These are phyloP conservation scores for Cudoniella acicularis DNA, from an alignment of 495 filamentous ascomycete species.

Conservation along the genomic window DNA sequence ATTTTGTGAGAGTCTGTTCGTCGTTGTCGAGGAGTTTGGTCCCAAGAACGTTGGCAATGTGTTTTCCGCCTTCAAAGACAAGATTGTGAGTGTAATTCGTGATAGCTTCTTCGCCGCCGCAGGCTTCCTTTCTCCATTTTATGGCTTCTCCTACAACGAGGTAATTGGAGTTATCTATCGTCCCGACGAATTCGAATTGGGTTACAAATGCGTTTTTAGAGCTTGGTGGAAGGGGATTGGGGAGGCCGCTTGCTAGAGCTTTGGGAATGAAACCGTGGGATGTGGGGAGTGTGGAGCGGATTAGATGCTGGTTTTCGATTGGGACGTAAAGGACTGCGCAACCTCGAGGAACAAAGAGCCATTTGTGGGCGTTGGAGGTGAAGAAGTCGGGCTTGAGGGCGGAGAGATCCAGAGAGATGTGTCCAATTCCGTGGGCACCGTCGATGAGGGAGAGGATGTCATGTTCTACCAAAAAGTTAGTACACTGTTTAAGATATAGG, in stretches of 20 bases:
- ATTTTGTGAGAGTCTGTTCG: conserved; percentile 37
- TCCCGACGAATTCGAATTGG: conserved; percentile 77
- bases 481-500: background rate
- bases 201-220: conserved; percentile 56
- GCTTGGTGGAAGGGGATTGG: conserved; percentile 45
- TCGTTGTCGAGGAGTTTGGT: conserved; percentile 68
- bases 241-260: background rate
- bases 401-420: conserved; percentile 63
- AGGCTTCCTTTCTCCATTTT: conserved; percentile 58
- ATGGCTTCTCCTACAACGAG: conserved; percentile 68
- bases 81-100: conserved; percentile 52
- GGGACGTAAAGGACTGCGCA: conserved; percentile 81
- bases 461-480: conserved; percentile 35
- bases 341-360: conserved; percentile 80
- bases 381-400: conserved; percentile 77
- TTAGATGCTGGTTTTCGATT: conserved; percentile 62
- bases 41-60: conserved; percentile 56
- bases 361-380: conserved; percentile 84
- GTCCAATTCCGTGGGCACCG: conserved; percentile 78
- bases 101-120: conserved; percentile 73
- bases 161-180: conserved; percentile 66
- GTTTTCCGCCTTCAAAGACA: conserved; percentile 54
- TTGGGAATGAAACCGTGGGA: conserved; percentile 50
- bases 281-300: conserved; percentile 75
- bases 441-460: conserved; percentile 63